Base-by-base conservation (phyloP, 2,329 filamentous ascomycete genomes). In the Aspergillus sp. region DNA sequence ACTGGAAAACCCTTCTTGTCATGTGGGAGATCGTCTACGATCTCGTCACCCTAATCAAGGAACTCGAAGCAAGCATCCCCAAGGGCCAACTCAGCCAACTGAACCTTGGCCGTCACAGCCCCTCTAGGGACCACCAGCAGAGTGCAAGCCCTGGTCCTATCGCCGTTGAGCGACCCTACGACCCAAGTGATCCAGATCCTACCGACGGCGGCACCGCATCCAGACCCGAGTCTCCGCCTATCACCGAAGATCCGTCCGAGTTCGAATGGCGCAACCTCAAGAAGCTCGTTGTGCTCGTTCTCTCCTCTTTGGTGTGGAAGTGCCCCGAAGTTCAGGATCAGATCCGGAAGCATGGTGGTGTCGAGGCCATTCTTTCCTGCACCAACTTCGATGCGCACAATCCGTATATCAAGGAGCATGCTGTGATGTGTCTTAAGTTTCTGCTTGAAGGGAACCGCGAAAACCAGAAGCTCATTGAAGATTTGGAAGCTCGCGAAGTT, bases 21-120 rank as follows among this genome's bases (percentile, higher is more conserved):
- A 89, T 96, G 63, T 98, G 93, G 90, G 91, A 97, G 72, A 87
- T 92, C 40, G 87, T 91, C 1, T 93, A 92, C 68, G 93, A 98
- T 71, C 84, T 98, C 5, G 86, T 97, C 8, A 91, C 91, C 1
- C 79, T 98, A 3, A 85, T 98, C 44, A 90, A 90, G 66, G 91
- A 93, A 57, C 84, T 98, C 3, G 93, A 98, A 69, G 87, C 87
- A 15, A 93, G 90, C 47, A 93, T 97, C 23, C 89, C 90, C 12
- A 95, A 95, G 74, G 90, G 91, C 52, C 84, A 88, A 21, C 82
- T 92, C 11, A 85, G 74, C 46, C 61, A 72, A 37, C 60, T 77
- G 25, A 67, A 62, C 50, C 66, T 68, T 74, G 57, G 66, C 64
- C 59, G 67, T 66, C 61, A 67, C 69, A 66, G 68, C 58, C 60